These are phyloP conservation scores for Fusarium bulbicola DNA, from an alignment of 2,329 filamentous ascomycete genomes.

Conservation along the genomic window DNA sequence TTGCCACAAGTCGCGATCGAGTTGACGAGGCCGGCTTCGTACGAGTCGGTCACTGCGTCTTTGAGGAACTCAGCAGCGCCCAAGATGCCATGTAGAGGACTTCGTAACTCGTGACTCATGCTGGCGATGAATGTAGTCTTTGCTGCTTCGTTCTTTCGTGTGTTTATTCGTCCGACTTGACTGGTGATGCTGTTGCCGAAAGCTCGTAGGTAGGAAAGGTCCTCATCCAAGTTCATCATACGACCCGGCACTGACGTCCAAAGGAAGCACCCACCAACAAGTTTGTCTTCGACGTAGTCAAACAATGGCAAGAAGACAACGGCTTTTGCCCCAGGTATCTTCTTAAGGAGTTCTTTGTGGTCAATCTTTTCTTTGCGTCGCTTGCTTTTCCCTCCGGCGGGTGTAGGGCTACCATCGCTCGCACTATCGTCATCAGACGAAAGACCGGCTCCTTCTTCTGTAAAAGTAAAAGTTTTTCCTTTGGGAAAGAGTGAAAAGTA, in stretches of 20 bases:
- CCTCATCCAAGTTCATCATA: constrained; percentile 50
- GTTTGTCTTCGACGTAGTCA: constrained; percentile 47
- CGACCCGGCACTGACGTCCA: constrained; percentile 47
- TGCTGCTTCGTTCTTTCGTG: constrained; percentile 59
- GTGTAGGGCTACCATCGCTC: constrained; percentile 28
- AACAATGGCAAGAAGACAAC: constrained; percentile 50
- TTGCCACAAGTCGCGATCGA: constrained; percentile 58
- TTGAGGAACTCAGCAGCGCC: constrained; percentile 61
- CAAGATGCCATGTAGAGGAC: constrained; percentile 65
- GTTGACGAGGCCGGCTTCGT: constrained; percentile 54
- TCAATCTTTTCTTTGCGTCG: constrained; percentile 40
- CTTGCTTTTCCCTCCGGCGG: neutral
- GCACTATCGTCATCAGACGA: constrained; percentile 47
- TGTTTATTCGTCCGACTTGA: constrained; percentile 63
- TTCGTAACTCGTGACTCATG: constrained; percentile 67
- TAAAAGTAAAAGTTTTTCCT: constrained; percentile 46
- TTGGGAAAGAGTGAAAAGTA: constrained; percentile 45
- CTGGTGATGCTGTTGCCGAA: constrained; percentile 54
- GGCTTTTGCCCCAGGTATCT: constrained; percentile 46
- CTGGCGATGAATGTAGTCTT: constrained; percentile 68
- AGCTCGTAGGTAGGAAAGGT: constrained; percentile 49
- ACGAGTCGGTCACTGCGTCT: constrained; percentile 50
- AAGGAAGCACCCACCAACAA: constrained; percentile 49
- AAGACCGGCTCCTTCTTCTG: constrained; percentile 39
- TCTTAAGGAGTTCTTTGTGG: constrained; percentile 47